These are phyloP conservation scores for Aspergillus caelatus DNA, from an alignment of 2,329 filamentous ascomycete genomes.

Conservation along the genomic window DNA sequence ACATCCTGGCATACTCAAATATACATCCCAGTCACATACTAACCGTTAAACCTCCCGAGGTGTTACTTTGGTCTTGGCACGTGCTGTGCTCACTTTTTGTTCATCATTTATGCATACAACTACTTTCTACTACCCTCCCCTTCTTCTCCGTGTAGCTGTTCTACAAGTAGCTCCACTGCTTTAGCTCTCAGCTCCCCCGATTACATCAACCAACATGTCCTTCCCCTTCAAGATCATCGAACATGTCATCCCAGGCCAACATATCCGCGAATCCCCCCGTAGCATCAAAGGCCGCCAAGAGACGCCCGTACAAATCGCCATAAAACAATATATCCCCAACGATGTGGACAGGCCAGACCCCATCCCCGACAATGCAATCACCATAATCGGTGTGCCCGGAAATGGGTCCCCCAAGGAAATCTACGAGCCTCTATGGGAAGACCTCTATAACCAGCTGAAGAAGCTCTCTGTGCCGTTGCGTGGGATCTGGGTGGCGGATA, in stretches of 20 bases:
- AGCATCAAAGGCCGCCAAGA: constrained; percentile 52
- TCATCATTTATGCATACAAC: too few relatives aligned
- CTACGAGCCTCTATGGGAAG: constrained; percentile 84
- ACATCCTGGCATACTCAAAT: too few relatives aligned
- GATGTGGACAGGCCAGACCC: constrained; percentile 36
- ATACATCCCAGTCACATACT: too few relatives aligned
- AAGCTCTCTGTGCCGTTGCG: constrained; percentile 65
- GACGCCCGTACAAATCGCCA: constrained; percentile 51
- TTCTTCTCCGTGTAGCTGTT: too few relatives aligned
- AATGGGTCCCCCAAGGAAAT: constrained; percentile 41
- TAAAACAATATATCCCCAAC: constrained; percentile 61
- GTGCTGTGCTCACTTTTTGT: too few relatives aligned
- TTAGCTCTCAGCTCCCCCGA: too few relatives aligned
- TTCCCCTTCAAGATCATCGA: constrained; percentile 47
- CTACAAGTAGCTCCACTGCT: too few relatives aligned
- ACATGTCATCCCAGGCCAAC: constrained; percentile 52
- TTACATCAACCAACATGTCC: background rate
- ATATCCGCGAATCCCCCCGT: constrained; percentile 58
- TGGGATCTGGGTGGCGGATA: constrained; percentile 80
- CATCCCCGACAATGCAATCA: constrained; percentile 38
- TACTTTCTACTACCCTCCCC: too few relatives aligned
- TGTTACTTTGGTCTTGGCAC: too few relatives aligned
- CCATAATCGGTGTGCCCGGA: constrained; percentile 20
- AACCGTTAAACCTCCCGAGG: too few relatives aligned
- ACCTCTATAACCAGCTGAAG: constrained; percentile 62